A percentile compares a stretch with the other conserved stretches of the same genome.
These are phyloP conservation scores for Ceratocystiopsis brevicomis DNA, from an alignment of 2,329 filamentous ascomycete genomes.

Conservation along the genomic window DNA sequence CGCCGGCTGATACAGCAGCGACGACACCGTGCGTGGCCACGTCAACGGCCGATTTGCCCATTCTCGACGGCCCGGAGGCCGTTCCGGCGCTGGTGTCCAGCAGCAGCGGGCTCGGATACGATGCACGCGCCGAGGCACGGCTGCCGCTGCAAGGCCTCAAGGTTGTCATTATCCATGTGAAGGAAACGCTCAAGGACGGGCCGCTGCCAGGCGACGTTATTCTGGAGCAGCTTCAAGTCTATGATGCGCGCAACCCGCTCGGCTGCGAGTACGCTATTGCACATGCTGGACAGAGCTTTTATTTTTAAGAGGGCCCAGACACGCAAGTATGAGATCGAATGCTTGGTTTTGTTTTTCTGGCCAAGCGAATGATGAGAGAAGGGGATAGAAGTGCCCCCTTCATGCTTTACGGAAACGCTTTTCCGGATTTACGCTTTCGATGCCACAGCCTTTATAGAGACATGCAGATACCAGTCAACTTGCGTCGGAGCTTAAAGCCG, in stretches of 20 bases:
- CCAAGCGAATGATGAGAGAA: no score
- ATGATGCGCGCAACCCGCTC: constrained; percentile 45
- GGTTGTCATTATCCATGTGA: constrained; percentile 83
- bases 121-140: constrained; percentile 2
- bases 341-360: no score
- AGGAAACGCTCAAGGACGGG: constrained; percentile 64
- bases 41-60: constrained; percentile 25
- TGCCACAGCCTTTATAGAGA: no score
- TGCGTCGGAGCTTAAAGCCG: no score
- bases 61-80: neutral
- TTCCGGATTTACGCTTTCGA: no score
- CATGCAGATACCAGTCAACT: no score
- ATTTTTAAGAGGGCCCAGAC: constrained; percentile 18
- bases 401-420: no score
- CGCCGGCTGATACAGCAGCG: neutral
- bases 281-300: constrained; percentile 40
- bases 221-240: constrained; percentile 44
- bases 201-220: constrained; percentile 47
- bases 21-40: constrained; percentile 25
- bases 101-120: no score
- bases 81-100: no score
- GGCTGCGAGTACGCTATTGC: constrained; percentile 70
- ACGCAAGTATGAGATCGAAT: no score
- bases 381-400: no score
- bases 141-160: constrained; percentile 51